These are phyloP conservation scores for Neoscytalidium dimidiatum DNA, from an alignment of 2,329 filamentous ascomycete genomes.

Conservation along the genomic window DNA sequence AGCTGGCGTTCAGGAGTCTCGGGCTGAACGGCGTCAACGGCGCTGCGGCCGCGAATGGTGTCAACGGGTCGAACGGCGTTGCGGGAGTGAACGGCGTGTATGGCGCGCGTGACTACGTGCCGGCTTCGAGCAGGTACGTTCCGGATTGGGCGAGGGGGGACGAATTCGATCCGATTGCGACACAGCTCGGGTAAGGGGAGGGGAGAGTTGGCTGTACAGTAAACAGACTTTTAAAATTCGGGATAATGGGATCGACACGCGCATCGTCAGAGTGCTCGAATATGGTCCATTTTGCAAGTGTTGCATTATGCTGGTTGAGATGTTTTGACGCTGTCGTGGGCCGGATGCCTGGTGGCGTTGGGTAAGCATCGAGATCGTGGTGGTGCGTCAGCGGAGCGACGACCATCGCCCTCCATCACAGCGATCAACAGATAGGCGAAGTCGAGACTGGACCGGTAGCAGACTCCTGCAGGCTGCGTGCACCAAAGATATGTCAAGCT, in stretches of 20 bases:
- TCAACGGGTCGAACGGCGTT: neutral
- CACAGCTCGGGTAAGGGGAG: neutral
- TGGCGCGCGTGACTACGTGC: neutral
- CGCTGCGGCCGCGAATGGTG: neutral
- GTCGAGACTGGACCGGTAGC: neutral
- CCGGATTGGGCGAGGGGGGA: neutral
- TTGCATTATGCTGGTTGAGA: too few species aligned
- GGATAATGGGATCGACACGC: neutral
- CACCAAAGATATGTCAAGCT: neutral
- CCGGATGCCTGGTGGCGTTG: too few species aligned
- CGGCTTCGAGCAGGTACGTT: neutral
- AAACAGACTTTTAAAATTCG: neutral
- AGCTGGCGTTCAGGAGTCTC: constrained; percentile 23
- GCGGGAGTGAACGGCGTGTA: neutral
- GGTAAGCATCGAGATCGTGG: too few species aligned
- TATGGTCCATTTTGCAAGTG: too few species aligned
- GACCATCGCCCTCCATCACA: neutral
- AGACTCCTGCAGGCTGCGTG: neutral
- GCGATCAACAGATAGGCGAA: neutral
- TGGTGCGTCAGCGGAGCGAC: neutral
- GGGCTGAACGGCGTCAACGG: neutral
- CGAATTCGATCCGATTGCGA: neutral
- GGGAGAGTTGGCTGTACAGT: neutral
- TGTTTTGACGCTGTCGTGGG: too few species aligned
- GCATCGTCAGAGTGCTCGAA: too few species aligned